phyloP scores from a whole-genome alignment of 805 yeast species.

The Kuraishia borneana region DNA sequence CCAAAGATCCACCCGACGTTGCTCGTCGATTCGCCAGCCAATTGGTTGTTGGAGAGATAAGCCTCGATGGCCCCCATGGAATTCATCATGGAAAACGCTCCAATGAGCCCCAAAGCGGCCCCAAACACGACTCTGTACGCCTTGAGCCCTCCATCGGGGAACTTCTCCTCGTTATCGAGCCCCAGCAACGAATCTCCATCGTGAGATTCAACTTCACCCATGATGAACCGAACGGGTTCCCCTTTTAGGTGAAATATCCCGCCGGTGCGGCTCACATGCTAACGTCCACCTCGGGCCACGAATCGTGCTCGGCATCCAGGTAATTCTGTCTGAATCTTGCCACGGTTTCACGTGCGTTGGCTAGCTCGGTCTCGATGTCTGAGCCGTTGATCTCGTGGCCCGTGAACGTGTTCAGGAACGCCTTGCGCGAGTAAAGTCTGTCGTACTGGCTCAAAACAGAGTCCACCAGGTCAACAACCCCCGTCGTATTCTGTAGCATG shows the following conservation, averaged over 20 bases:
- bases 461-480: conserved; percentile 54
- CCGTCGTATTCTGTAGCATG: conserved; percentile 75
- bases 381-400: neutral
- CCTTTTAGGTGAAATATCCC: neutral
- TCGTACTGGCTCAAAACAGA: conserved; percentile 72
- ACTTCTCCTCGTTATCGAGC: conserved; percentile 3
- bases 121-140: conserved; percentile 30
- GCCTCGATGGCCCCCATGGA: conserved; percentile 53
- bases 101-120: conserved; percentile 26
- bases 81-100: conserved; percentile 42
- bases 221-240: neutral
- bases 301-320: neutral
- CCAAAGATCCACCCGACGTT: conserved; percentile 59
- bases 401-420: conserved; percentile 72
- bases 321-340: conserved; percentile 41
- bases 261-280: too few relatives aligned
- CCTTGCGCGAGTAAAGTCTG: conserved; percentile 64
- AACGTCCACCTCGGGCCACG: too few relatives aligned
- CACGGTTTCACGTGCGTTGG: conserved; percentile 33
- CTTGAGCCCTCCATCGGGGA: conserved; percentile 27
- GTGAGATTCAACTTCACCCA: neutral
- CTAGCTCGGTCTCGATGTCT: conserved; percentile 23
- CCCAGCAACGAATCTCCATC: neutral
- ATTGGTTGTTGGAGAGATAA: conserved; percentile 46
- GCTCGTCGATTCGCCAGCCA: conserved; percentile 29